A percentile compares a stretch with the other conserved stretches of the same genome.
Evolutionary conservation across 176 grass and related monocot genomes (phyloP).

Genomic region (Avena eriantha): DNA sequence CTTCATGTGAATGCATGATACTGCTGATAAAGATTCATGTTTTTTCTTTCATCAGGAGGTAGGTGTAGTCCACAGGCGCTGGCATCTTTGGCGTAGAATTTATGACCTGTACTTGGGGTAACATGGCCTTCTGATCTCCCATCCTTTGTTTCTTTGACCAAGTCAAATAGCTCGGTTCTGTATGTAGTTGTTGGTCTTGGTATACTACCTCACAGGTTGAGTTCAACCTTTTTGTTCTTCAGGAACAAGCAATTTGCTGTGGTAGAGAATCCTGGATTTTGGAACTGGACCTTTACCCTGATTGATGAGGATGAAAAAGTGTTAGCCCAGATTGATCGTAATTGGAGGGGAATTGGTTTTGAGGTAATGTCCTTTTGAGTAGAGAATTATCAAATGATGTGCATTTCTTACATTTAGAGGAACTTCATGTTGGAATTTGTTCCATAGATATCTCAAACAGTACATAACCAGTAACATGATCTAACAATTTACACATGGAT

Average conservation of each 20-base stretch:
- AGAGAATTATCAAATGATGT: slow-evolving; percentile 10
- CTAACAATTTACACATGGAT: slow-evolving; percentile 2
- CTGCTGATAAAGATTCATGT: slow-evolving; percentile 38
- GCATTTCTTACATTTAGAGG: slow-evolving; percentile 20
- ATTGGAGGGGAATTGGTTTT: slow-evolving; percentile 93
- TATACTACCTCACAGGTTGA: slow-evolving; percentile 28
- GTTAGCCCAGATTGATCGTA: slow-evolving; percentile 87
- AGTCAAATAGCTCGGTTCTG: slow-evolving; percentile 31
- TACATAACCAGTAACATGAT: not conserved
- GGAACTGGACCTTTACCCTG: slow-evolving; percentile 96
- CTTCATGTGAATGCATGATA: slow-evolving; percentile 8
- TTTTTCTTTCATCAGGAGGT: slow-evolving; percentile 70
- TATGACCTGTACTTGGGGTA: slow-evolving; percentile 99
- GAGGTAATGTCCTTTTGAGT: slow-evolving; percentile 63
- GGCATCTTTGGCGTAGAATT: slow-evolving; percentile 98
- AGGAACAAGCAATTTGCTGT: slow-evolving; percentile 99
- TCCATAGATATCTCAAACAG: slow-evolving; percentile 32
- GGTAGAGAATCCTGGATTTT: slow-evolving; percentile 95
- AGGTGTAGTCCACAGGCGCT: slow-evolving; percentile 94
- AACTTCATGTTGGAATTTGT: not conserved
- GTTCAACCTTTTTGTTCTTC: slow-evolving; percentile 39
- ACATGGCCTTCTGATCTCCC: slow-evolving; percentile 14
- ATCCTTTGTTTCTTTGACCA: slow-evolving; percentile 26
- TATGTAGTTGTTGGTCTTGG: slow-evolving; percentile 32
- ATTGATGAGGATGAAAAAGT: slow-evolving; percentile 82